Conservation (phyloP, 2,329 filamentous ascomycete species). For the Metarhizium anisopliae region DNA sequence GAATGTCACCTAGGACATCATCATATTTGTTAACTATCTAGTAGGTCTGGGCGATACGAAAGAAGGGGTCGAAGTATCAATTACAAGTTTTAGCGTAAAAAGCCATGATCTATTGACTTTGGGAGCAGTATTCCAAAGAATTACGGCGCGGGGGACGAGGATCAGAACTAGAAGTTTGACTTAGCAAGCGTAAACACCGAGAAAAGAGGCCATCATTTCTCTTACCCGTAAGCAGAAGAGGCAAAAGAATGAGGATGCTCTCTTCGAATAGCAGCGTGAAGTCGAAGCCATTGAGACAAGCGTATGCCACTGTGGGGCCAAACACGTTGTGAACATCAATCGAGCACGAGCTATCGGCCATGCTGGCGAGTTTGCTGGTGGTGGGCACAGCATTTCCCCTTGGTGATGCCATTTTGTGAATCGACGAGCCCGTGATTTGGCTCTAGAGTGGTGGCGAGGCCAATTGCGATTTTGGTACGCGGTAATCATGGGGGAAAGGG, state of each 20-base stretch:
- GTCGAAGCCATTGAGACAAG: conserved; percentile 18
- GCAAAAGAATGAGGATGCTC: conserved; percentile 14
- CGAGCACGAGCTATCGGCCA: conserved; percentile 2
- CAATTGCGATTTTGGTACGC: no score
- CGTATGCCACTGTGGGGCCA: conserved; percentile 10
- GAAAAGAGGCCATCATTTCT: not conserved
- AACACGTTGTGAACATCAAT: conserved; percentile 9
- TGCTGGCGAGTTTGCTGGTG: no score
- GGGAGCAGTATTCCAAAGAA: conserved; percentile 3
- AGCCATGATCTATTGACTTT: conserved; percentile 10
- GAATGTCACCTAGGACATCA: not conserved
- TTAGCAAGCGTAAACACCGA: not conserved
- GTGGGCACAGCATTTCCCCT: not conserved
- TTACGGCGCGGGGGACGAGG: conserved; percentile 1
- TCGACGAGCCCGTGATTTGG: not conserved
- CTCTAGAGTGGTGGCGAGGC: no score
- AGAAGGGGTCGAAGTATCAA: not conserved
- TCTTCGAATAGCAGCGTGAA: conserved; percentile 21
- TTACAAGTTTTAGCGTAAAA: conserved; percentile 9
- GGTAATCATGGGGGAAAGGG: no score
- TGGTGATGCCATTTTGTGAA: not conserved
- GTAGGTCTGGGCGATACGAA: not conserved
- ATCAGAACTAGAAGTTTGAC: conserved; percentile 3
- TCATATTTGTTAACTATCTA: not conserved
- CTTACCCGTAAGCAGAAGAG: conserved; percentile 11